Evolutionary conservation across 225 moss, liverwort and hornwort genomes (phyloP).

Genomic region (Neckera pumila): DNA sequence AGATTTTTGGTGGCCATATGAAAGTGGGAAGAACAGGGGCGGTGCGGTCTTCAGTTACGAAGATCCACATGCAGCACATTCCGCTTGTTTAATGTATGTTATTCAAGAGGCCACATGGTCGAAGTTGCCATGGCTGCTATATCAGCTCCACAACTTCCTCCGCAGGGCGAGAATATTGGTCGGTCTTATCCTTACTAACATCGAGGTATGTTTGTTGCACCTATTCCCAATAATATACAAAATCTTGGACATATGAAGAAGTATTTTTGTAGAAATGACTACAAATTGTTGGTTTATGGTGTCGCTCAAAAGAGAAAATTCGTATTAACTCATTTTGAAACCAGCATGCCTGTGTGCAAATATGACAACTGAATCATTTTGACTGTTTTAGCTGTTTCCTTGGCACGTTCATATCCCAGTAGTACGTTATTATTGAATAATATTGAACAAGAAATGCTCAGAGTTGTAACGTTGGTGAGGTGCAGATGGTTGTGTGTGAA

Average conservation of each 20-base stretch:
- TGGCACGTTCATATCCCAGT: neutral
- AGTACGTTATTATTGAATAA: neutral
- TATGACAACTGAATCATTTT: neutral
- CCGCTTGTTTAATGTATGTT: slow-evolving; percentile 57
- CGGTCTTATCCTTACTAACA: too few species aligned
- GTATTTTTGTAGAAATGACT: too few species aligned
- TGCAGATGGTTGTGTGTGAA: neutral
- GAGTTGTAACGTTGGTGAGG: neutral
- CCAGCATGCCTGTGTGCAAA: neutral
- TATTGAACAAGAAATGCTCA: slow-evolving; percentile 1
- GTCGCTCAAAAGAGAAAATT: neutral
- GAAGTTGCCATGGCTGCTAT: slow-evolving; percentile 60
- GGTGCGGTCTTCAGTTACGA: slow-evolving; percentile 72
- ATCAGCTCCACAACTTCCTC: slow-evolving; percentile 43
- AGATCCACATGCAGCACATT: slow-evolving; percentile 69
- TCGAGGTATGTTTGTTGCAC: neutral
- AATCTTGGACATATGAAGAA: neutral
- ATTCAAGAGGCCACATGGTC: slow-evolving; percentile 47
- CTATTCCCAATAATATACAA: neutral
- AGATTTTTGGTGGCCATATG: too few species aligned
- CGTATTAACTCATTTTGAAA: neutral
- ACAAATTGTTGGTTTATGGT: neutral
- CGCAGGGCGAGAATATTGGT: neutral
- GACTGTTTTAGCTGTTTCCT: neutral
- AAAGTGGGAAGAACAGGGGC: slow-evolving; percentile 54